These are phyloP conservation scores for Ogataea salicorniae DNA, from an alignment of 805 yeast genomes.

Conservation along the genomic window DNA sequence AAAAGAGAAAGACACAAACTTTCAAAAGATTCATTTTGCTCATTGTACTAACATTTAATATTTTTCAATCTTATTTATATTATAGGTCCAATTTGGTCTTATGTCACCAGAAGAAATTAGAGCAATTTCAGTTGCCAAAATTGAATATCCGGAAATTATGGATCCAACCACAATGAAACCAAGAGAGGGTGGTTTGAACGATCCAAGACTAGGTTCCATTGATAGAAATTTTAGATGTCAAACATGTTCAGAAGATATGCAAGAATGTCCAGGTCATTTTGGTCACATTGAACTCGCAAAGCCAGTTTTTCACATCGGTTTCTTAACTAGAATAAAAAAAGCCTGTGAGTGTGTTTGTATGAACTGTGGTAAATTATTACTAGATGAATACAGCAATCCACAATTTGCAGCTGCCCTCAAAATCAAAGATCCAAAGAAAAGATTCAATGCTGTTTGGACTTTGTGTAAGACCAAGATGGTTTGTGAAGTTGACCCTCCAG, in stretches of 20 bases:
- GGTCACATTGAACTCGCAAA: constrained; percentile 98
- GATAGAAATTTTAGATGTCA: constrained; percentile 97
- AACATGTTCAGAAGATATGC: constrained; percentile 99
- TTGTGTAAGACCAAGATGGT: constrained; percentile 87
- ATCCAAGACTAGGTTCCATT: constrained; percentile 94
- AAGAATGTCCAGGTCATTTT: constrained; percentile 98
- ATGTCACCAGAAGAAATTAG: constrained; percentile 96
- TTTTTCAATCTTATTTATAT: constrained; percentile 5
- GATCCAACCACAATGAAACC: constrained; percentile 94
- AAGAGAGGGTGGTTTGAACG: constrained; percentile 94
- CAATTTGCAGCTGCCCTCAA: constrained; percentile 83
- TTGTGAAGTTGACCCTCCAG: constrained; percentile 88
- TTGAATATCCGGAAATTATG: constrained; percentile 99
- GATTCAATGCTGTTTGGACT: constrained; percentile 96
- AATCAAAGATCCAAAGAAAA: constrained; percentile 89
- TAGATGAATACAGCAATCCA: constrained; percentile 73
- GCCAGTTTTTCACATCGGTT: constrained; percentile 97
- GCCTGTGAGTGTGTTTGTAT: constrained; percentile 95
- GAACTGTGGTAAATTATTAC: constrained; percentile 93
- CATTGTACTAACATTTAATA: constrained; percentile 5
- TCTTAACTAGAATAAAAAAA: constrained; percentile 88
- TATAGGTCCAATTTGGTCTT: constrained; percentile 88
- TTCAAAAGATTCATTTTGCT: neutral
- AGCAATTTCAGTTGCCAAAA: constrained; percentile 96
- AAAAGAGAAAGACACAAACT: too few species aligned